phyloP scores from a whole-genome alignment of 2,329 filamentous ascomycete species.

The Albifimbria verrucaria region DNA sequence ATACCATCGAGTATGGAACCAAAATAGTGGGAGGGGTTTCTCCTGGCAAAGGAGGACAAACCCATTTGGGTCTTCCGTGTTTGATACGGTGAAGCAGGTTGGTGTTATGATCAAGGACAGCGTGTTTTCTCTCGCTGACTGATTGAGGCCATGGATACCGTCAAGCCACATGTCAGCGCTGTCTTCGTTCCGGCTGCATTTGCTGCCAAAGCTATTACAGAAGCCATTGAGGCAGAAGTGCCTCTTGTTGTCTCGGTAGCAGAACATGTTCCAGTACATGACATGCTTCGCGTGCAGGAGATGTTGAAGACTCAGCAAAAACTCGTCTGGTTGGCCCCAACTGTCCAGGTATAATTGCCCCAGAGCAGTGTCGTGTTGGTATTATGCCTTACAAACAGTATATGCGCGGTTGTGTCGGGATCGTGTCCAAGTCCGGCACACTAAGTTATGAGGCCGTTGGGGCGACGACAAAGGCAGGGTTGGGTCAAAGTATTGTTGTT shows the following conservation, averaged over 20 bases:
- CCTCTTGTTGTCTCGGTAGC: conserved; percentile 76
- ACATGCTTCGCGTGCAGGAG: conserved; percentile 68
- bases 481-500: conserved; percentile 74
- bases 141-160: conserved; percentile 26
- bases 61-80: conserved; percentile 31
- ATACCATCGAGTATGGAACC: conserved; percentile 36
- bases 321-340: conserved; percentile 78
- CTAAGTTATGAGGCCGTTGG: conserved; percentile 78
- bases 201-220: conserved; percentile 66
- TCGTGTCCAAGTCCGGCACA: conserved; percentile 78
- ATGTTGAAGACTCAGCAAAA: conserved; percentile 69
- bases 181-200: conserved; percentile 71
- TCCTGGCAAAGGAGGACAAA: conserved; percentile 29
- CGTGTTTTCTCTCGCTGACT: background rate
- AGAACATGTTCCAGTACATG: conserved; percentile 75
- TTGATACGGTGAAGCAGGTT: conserved; percentile 30
- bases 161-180: conserved; percentile 62
- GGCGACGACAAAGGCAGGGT: conserved; percentile 66
- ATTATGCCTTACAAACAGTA: conserved; percentile 40
- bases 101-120: background rate
- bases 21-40: conserved; percentile 35
- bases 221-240: conserved; percentile 74
- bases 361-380: conserved; percentile 56
- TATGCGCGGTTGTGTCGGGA: conserved; percentile 62
- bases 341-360: conserved; percentile 75